Evolutionary conservation across 768 basidiomycete species (phyloP), one percentile per base, ranked within the genome.

Genomic region (Pulveroboletus sp.): DNA sequence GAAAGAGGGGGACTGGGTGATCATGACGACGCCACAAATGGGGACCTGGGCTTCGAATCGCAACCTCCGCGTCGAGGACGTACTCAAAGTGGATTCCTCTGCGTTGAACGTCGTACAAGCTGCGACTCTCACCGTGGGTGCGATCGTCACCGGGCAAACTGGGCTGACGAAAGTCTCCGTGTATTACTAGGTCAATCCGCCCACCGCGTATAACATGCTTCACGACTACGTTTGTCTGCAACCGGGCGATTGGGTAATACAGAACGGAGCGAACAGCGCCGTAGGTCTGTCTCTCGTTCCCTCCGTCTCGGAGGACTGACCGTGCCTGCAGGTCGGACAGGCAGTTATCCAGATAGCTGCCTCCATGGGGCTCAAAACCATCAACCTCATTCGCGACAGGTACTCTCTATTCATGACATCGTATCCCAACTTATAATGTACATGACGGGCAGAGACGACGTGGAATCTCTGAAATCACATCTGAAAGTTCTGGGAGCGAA

Each of bases 261-360:
- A 93, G 66, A 93, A 93, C 53, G 91, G 89, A 23, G 84, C 83
- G 17, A 93, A 93, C 58, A 86, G 86, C 56, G 86, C 87, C 17
- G 90, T 89, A 50, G 41, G 82, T 68, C 14, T 44, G 20, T 45
- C 11, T n/a, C 10, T 20, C 9, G 10, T 39, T 4, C 29, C 39
- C 10, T 29, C 44, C n/a, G 37, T 8, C 12, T 17, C 34, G 34
- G 14, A 30, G 14, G 29, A 41, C 24, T 59, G 43, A 54, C 8
- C 13, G 30, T 47, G 37, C 49, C 37, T 41, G 16, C 47, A 86
- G 85, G 85, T 88, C 13, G 91, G 91, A 12, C 87, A 93, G 72
- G 82, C 83, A 0, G 86, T 92, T 20, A 89, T 93, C 42, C 90
- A 93, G 57, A 84, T 94, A 32, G 89, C 89, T n/a, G 81, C 78